Conservation (phyloP, 2,329 filamentous ascomycete species). For the Aspergillus ustus region DNA sequence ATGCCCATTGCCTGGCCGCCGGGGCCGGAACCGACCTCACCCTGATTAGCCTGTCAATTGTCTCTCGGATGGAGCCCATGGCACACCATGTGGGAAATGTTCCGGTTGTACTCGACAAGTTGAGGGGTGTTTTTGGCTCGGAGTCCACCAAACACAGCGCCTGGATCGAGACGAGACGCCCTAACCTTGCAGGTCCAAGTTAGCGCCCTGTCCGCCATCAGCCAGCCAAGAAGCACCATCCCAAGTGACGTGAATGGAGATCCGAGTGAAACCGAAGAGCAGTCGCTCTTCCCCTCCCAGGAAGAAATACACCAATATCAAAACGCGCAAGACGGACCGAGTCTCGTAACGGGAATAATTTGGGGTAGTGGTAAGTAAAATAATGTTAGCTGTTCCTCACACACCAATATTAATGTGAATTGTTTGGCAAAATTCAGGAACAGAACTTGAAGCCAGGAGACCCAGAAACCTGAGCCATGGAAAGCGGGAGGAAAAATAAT, state of each 20-base stretch:
- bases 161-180: constrained; percentile 26
- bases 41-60: constrained; percentile 7
- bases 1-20: constrained; percentile 24
- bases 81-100: constrained; percentile 31
- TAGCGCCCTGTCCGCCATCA: constrained; percentile 35
- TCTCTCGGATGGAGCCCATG: constrained; percentile 21
- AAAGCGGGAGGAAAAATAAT: constrained; percentile 11
- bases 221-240: constrained; percentile 21
- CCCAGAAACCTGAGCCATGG: constrained; percentile 14
- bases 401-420: neutral
- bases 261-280: constrained; percentile 8
- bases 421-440: constrained; percentile 3
- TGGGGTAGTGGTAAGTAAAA: neutral
- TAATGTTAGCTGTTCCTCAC: neutral
- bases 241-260: constrained; percentile 16
- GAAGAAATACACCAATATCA: neutral
- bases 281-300: constrained; percentile 1
- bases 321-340: neutral
- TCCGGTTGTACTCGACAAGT: constrained; percentile 26
- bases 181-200: constrained; percentile 29
- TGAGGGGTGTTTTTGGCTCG: constrained; percentile 29
- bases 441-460: neutral
- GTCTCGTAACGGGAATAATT: neutral
- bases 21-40: constrained; percentile 20
- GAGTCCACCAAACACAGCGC: constrained; percentile 35